A percentile compares a stretch with the other conserved stretches of the same genome.
phyloP scores from a whole-genome alignment of 2,329 filamentous ascomycete species.

The Stemphylium vesicarium region DNA sequence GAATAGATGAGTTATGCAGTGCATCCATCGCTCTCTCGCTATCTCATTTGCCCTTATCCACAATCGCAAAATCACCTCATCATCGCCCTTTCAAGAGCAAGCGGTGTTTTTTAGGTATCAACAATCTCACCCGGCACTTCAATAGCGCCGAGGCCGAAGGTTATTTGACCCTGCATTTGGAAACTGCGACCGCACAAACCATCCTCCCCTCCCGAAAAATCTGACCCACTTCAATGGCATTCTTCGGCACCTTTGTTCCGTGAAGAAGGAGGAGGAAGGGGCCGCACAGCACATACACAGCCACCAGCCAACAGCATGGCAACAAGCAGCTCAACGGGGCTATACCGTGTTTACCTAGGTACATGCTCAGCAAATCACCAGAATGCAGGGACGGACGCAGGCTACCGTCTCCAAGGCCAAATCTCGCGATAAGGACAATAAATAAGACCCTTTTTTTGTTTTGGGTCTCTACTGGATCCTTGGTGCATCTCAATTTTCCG shows the following conservation, averaged over 20 bases:
- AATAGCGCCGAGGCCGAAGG: background rate
- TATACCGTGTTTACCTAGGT: background rate
- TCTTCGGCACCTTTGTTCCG: slow-evolving; percentile 14
- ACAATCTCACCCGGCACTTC: background rate
- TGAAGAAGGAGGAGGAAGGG: slow-evolving; percentile 3
- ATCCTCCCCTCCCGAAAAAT: background rate
- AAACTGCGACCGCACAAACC: background rate
- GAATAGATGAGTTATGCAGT: background rate
- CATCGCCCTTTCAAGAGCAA: background rate
- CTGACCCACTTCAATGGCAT: slow-evolving; percentile 14
- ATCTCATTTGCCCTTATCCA: background rate
- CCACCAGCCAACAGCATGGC: background rate
- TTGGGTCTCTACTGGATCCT: background rate
- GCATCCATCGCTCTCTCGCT: background rate
- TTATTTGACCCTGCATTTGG: slow-evolving; percentile 2
- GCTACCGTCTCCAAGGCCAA: background rate
- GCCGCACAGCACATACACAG: slow-evolving; percentile 5
- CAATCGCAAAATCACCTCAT: background rate
- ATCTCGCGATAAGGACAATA: background rate
- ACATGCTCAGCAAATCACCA: background rate
- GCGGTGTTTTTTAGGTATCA: background rate
- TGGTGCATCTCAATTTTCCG: background rate
- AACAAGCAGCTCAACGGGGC: background rate
- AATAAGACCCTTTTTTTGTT: background rate
- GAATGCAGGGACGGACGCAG: background rate